phyloP scores from a whole-genome alignment of 192 early-diverging fungal genomes.

The Coemansia asiatica region DNA sequence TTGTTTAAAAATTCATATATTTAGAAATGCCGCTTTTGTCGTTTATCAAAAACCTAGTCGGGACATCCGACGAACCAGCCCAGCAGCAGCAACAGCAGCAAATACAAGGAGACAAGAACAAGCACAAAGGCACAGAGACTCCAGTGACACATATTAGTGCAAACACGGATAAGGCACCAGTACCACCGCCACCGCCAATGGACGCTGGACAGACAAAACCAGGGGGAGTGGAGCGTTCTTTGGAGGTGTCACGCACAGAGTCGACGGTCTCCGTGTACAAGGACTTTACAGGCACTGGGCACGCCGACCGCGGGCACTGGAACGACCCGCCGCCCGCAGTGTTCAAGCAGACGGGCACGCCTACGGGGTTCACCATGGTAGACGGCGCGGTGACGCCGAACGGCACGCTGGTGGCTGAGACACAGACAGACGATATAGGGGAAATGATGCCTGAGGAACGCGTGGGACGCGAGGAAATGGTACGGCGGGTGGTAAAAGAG shows the following conservation, averaged over 20 bases:
- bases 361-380: conserved; percentile 26
- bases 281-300: conserved; percentile 43
- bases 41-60: conserved; percentile 20
- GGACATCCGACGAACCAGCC: neutral
- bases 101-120: conserved; percentile 3
- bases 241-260: conserved; percentile 21
- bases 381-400: conserved; percentile 18
- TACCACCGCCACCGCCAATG: conserved; percentile 20
- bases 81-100: conserved; percentile 11
- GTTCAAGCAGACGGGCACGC: conserved; percentile 20
- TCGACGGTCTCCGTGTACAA: conserved; percentile 37
- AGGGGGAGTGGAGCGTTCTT: too few relatives aligned
- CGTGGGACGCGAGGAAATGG: conserved; percentile 3
- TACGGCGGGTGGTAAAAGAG: conserved; percentile 3
- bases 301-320: conserved; percentile 55
- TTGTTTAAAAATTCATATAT: neutral
- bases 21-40: conserved; percentile 21
- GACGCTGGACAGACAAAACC: too few relatives aligned
- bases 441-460: conserved; percentile 18
- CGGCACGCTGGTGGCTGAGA: conserved; percentile 10
- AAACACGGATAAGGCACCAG: neutral
- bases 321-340: conserved; percentile 54
- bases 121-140: too few relatives aligned
- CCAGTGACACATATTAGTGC: too few relatives aligned
- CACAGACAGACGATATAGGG: conserved; percentile 1